phyloP scores from a whole-genome alignment of 768 basidiomycete species.

The Boletus rubescentipes region DNA sequence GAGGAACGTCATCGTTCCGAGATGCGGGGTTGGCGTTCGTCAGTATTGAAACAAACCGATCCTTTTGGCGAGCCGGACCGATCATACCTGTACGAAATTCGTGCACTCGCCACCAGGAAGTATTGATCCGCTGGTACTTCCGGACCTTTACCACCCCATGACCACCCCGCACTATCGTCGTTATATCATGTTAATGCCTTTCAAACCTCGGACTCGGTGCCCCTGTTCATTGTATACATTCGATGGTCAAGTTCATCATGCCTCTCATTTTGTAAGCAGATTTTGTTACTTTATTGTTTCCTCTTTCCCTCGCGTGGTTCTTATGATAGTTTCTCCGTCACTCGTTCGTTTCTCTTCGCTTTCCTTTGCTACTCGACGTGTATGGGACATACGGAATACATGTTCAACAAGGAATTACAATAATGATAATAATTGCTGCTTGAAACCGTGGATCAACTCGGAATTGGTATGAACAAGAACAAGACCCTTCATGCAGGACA shows the following conservation, averaged over 20 bases:
- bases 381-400: slow-evolving; percentile 36
- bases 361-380: slow-evolving; percentile 33
- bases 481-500: slow-evolving; percentile 38
- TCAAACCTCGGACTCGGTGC: slow-evolving; percentile 20
- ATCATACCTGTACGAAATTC: slow-evolving; percentile 74
- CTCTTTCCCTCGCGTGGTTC: slow-evolving; percentile 26
- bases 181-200: slow-evolving; percentile 18
- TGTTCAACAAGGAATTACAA: slow-evolving; percentile 30
- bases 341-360: slow-evolving; percentile 19
- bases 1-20: slow-evolving; percentile 82
- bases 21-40: slow-evolving; percentile 74
- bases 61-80: slow-evolving; percentile 49
- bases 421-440: slow-evolving; percentile 21
- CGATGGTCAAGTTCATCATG: slow-evolving; percentile 19
- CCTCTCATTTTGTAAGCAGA: slow-evolving; percentile 29
- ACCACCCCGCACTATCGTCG: background rate
- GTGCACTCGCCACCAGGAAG: slow-evolving; percentile 81
- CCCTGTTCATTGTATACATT: slow-evolving; percentile 22
- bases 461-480: background rate
- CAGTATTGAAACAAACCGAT: slow-evolving; percentile 20
- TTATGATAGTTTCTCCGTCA: slow-evolving; percentile 27
- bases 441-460: background rate
- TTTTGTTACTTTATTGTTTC: slow-evolving; percentile 29
- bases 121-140: slow-evolving; percentile 45
- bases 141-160: background rate